These are phyloP conservation scores for Hysterium pulicare DNA, from an alignment of 2,329 filamentous ascomycete genomes.

Conservation along the genomic window DNA sequence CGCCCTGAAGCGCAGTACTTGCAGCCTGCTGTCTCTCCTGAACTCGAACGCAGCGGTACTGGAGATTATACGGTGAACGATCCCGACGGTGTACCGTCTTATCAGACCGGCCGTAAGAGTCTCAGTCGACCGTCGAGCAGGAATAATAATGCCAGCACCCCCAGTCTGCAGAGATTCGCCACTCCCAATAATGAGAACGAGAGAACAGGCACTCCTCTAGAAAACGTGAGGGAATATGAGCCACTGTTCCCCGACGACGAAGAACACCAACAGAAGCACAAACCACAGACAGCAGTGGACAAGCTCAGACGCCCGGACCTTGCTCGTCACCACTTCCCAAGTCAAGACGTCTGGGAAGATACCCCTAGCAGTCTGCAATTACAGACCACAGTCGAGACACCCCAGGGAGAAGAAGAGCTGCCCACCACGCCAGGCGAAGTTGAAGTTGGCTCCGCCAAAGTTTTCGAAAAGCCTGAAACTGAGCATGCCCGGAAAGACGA, in stretches of 20 bases:
- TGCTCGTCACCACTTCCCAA: slow-evolving; percentile 70
- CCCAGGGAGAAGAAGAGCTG: slow-evolving; percentile 58
- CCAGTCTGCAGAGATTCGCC: slow-evolving; percentile 14
- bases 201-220: slow-evolving; percentile 64
- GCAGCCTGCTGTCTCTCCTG: slow-evolving; percentile 78
- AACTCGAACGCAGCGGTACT: slow-evolving; percentile 54
- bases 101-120: slow-evolving; percentile 51
- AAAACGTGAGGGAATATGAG: slow-evolving; percentile 91
- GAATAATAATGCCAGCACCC: slow-evolving; percentile 57
- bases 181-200: slow-evolving; percentile 45
- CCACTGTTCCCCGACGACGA: slow-evolving; percentile 80
- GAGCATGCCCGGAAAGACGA: slow-evolving; percentile 49
- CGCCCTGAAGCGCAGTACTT: slow-evolving; percentile 65
- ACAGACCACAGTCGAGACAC: slow-evolving; percentile 77
- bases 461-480: slow-evolving; percentile 47
- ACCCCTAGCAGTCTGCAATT: slow-evolving; percentile 79
- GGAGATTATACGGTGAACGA: slow-evolving; percentile 51
- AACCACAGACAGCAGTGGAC: slow-evolving; percentile 51
- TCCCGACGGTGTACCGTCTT: slow-evolving; percentile 31
- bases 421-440: slow-evolving; percentile 33
- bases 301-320: slow-evolving; percentile 54
- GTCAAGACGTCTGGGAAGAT: slow-evolving; percentile 96
- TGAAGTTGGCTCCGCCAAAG: slow-evolving; percentile 26
- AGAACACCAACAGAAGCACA: slow-evolving; percentile 58
- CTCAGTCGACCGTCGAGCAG: slow-evolving; percentile 46